Conservation (phyloP, 306 rosid species). For the Pterocarpus macrocarpus region DNA sequence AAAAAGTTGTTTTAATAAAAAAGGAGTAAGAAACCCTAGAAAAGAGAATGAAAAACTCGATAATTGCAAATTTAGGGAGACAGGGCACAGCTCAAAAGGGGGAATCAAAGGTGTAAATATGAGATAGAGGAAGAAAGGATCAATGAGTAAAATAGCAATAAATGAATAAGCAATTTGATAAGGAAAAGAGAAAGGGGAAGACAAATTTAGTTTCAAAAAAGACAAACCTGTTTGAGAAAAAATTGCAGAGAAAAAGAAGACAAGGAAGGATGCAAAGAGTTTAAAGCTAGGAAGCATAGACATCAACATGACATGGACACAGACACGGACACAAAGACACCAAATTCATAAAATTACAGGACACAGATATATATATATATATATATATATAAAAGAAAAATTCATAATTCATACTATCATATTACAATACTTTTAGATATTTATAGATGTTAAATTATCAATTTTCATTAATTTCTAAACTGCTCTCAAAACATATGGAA, state of each 20-base stretch:
- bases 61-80: too few species aligned
- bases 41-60: neutral
- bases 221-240: slow-evolving; percentile 48
- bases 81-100: neutral
- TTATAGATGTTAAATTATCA: too few species aligned
- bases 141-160: neutral
- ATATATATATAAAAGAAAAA: too few species aligned
- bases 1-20: neutral
- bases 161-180: neutral
- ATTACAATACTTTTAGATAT: too few species aligned
- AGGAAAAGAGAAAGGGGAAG: neutral
- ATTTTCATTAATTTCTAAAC: too few species aligned
- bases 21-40: slow-evolving; percentile 37
- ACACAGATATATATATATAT: too few species aligned
- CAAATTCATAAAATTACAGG: too few species aligned
- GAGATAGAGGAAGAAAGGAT: slow-evolving; percentile 22
- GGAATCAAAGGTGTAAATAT: slow-evolving; percentile 19
- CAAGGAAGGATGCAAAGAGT: neutral
- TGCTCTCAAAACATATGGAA: too few species aligned
- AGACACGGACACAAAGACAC: too few species aligned
- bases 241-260: slow-evolving; percentile 6
- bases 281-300: neutral
- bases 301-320: too few species aligned
- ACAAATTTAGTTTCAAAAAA: neutral
- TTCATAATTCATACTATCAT: too few species aligned